Conservation (phyloP, 345 rosid genomes). For the Carallia pectinifolia region DNA sequence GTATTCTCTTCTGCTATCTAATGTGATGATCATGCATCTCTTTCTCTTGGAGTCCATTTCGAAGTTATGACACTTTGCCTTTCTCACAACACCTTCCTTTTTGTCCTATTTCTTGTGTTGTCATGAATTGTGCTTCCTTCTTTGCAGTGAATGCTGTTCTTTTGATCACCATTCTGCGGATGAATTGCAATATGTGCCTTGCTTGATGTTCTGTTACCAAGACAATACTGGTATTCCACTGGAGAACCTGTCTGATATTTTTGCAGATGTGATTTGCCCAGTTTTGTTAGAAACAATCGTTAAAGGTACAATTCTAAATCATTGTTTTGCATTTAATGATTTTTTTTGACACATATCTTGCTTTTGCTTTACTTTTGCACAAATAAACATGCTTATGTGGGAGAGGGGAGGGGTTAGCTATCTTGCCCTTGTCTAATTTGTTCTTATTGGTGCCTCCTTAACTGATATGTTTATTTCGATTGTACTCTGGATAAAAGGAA, state of each 20-base stretch:
- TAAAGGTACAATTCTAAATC: conserved; percentile 56
- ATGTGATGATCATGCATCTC: background rate
- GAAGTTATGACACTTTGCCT: background rate
- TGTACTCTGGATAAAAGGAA: no score
- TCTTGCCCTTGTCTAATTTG: no score
- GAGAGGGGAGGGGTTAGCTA: no score
- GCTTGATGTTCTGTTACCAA: conserved; percentile 64
- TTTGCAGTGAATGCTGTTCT: conserved; percentile 69
- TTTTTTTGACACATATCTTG: background rate
- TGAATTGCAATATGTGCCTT: conserved; percentile 46
- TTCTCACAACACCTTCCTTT: background rate
- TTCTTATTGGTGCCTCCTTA: no score
- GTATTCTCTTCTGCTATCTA: background rate
- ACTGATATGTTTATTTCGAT: no score
- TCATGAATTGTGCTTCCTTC: conserved; percentile 23
- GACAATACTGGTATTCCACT: conserved; percentile 40
- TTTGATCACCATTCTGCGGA: conserved; percentile 46
- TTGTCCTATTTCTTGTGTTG: background rate
- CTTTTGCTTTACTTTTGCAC: no score
- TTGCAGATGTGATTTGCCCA: conserved; percentile 68
- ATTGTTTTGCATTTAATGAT: conserved; percentile 10
- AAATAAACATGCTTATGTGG: no score
- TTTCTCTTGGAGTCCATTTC: no score
- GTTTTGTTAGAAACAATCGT: conserved; percentile 69
- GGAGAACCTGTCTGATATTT: conserved; percentile 46